A percentile compares a stretch with the other conserved stretches of the same genome.
These are phyloP conservation scores for Corrigiola litoralis DNA, from an alignment of 179 eudicot species.

Conservation along the genomic window DNA sequence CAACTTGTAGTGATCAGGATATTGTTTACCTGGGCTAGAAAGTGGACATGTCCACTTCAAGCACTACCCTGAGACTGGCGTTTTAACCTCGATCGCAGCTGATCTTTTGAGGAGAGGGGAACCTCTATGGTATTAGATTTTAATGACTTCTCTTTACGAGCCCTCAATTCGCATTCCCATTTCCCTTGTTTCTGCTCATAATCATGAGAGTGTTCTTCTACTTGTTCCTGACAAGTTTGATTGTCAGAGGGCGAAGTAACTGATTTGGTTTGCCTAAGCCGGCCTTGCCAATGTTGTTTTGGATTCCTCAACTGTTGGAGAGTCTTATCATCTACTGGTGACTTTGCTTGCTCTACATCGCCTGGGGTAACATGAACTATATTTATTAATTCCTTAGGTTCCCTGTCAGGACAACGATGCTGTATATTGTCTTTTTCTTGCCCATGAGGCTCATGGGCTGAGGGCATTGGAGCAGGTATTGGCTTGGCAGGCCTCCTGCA, in stretches of 20 bases:
- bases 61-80: conserved; percentile 11
- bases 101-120: conserved; percentile 25
- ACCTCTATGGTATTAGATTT: conserved; percentile 11
- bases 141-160: conserved; percentile 11
- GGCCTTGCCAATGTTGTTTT: conserved; percentile 1
- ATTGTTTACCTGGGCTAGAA: conserved; percentile 2
- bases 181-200: conserved; percentile 4
- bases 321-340: not conserved
- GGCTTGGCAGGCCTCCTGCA: not conserved
- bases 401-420: conserved; percentile 1
- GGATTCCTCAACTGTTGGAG: not conserved
- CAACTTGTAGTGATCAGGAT: not conserved
- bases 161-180: conserved; percentile 1
- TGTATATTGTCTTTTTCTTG: not conserved
- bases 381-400: not conserved
- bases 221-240: conserved; percentile 1
- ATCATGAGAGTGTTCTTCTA: not conserved
- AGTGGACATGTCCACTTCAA: not conserved
- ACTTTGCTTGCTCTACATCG: not conserved
- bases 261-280: not conserved
- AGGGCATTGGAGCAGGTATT: not conserved
- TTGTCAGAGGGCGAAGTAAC: not conserved
- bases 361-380: conserved; percentile 1
- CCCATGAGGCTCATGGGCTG: no score
- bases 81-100: conserved; percentile 23